phyloP scores from a whole-genome alignment of 306 rosid species.

The Pyrus communis region DNA sequence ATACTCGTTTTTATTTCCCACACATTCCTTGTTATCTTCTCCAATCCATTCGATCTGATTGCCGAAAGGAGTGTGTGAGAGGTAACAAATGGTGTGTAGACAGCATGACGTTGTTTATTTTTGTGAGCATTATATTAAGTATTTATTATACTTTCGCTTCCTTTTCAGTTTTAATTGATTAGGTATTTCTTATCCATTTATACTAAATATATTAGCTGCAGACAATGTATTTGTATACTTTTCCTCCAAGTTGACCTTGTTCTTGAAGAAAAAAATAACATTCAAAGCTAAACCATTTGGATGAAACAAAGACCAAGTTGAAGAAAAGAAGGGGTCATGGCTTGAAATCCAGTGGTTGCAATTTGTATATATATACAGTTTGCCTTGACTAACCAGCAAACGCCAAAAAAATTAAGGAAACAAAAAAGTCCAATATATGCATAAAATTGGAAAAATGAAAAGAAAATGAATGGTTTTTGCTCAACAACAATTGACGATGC shows the following conservation, averaged over 20 bases:
- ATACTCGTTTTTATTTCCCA: too few species aligned
- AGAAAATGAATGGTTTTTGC: not conserved
- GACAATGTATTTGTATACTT: not conserved
- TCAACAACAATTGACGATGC: not conserved
- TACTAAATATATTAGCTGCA: not conserved
- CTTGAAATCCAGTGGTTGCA: too few species aligned
- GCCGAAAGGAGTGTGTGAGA: too few species aligned
- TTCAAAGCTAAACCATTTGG: too few species aligned
- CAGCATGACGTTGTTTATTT: too few species aligned
- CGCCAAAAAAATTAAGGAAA: not conserved
- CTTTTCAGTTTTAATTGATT: not conserved
- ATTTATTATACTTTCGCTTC: not conserved
- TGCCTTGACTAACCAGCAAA: not conserved
- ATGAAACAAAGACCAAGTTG: too few species aligned
- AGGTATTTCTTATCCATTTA: not conserved
- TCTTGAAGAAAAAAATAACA: not conserved
- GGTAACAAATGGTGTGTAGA: too few species aligned
- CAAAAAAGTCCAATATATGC: not conserved
- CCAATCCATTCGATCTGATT: too few species aligned
- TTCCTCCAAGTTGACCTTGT: conserved; percentile 12
- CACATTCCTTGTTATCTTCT: too few species aligned
- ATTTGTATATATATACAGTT: too few species aligned
- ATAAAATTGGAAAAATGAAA: not conserved
- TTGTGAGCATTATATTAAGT: too few species aligned
- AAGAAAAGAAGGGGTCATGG: too few species aligned